phyloP scores from a whole-genome alignment of 2,329 filamentous ascomycete genomes.

The Hypoxylon sp. region DNA sequence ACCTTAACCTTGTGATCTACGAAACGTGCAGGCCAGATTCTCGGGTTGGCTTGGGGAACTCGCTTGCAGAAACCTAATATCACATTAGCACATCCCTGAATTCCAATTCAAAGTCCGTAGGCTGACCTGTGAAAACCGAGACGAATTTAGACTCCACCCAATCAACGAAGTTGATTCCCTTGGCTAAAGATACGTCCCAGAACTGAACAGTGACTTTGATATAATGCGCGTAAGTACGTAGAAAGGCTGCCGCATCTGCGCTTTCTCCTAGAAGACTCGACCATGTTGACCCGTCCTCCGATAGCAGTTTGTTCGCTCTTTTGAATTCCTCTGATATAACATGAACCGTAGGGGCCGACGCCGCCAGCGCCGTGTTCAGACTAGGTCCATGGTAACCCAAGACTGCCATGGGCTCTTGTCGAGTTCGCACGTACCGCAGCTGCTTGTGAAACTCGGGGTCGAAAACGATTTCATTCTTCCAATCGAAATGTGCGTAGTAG shows the following conservation, averaged over 20 bases:
- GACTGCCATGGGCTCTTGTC: conserved; percentile 68
- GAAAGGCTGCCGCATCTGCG: conserved; percentile 55
- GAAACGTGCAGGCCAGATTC: conserved; percentile 71
- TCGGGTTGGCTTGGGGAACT: conserved; percentile 58
- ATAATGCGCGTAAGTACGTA: conserved; percentile 61
- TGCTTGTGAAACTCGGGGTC: conserved; percentile 66
- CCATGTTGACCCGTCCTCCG: conserved; percentile 52
- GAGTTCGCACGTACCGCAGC: conserved; percentile 61
- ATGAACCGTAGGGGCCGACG: conserved; percentile 60
- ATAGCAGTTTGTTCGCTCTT: conserved; percentile 54
- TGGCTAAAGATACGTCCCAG: conserved; percentile 66
- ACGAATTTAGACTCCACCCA: conserved; percentile 71
- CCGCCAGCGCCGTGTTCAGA: conserved; percentile 65
- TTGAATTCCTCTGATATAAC: conserved; percentile 61
- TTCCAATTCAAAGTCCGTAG: conserved; percentile 10
- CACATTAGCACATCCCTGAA: conserved; percentile 12
- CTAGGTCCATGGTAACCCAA: conserved; percentile 68
- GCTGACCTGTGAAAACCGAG: conserved; percentile 64
- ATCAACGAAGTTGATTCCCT: conserved; percentile 63
- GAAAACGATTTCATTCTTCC: conserved; percentile 61
- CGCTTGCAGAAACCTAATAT: conserved; percentile 61
- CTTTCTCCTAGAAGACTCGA: conserved; percentile 48
- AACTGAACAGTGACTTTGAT: conserved; percentile 69
- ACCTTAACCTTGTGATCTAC: conserved; percentile 45
- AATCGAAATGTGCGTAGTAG: conserved; percentile 69